Conservation (phyloP, 2,329 filamentous ascomycete genomes). For the Trichoderma sp. region DNA sequence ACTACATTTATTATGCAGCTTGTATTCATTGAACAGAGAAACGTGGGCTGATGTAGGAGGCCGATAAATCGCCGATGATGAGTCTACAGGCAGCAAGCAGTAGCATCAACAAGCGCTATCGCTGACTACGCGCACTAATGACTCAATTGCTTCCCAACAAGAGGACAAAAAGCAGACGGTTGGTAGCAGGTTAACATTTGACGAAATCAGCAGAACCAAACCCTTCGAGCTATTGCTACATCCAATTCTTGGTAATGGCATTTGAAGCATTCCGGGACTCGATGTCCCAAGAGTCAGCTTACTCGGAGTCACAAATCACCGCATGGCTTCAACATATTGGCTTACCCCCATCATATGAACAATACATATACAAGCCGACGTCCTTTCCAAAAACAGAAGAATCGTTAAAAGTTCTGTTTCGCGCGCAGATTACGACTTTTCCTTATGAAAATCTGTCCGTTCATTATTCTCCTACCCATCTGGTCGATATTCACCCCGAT, state of each 20-base stretch:
- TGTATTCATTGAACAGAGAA: neutral
- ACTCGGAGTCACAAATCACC: neutral
- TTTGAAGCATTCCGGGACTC: neutral
- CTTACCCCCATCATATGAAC: neutral
- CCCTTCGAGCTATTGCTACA: neutral
- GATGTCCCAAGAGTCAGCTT: neutral
- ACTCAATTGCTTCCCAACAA: neutral
- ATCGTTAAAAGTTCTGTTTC: neutral
- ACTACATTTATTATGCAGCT: neutral
- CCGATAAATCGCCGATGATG: neutral
- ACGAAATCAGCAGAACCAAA: neutral
- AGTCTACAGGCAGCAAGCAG: neutral
- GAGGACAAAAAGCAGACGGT: neutral
- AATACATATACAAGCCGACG: neutral
- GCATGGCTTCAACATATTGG: neutral
- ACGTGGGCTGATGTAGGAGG: neutral
- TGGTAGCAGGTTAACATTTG: neutral
- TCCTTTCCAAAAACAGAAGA: neutral
- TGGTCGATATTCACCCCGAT: constrained; percentile 39
- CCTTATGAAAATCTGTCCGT: neutral
- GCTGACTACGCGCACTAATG: neutral
- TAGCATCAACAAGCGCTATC: neutral
- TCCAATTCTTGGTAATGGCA: neutral
- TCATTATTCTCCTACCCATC: neutral
- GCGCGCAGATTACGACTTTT: neutral